A percentile compares a stretch with the other conserved stretches of the same genome.
These are phyloP conservation scores for Notholithocarpus densiflorus DNA, from an alignment of 306 rosid genomes.

Conservation along the genomic window DNA sequence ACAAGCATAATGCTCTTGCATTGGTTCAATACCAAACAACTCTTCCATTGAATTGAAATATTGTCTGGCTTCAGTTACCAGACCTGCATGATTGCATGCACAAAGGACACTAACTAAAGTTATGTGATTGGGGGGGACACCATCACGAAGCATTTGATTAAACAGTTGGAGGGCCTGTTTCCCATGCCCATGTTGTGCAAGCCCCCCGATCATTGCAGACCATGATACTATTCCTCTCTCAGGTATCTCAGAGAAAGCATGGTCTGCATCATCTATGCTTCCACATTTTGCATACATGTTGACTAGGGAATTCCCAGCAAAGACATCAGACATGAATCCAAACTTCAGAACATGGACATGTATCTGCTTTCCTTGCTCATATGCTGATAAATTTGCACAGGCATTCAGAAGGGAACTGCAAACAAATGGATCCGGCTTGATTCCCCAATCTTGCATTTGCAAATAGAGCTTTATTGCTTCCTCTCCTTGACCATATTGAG, in stretches of 20 bases:
- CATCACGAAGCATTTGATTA: slow-evolving; percentile 65
- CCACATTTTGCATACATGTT: slow-evolving; percentile 95
- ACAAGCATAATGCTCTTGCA: slow-evolving; percentile 88
- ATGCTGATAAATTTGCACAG: slow-evolving; percentile 77
- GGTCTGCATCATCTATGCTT: slow-evolving; percentile 67
- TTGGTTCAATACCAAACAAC: slow-evolving; percentile 62
- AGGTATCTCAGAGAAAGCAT: slow-evolving; percentile 71
- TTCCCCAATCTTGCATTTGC: slow-evolving; percentile 52
- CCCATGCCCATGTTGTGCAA: slow-evolving; percentile 89
- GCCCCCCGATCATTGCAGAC: slow-evolving; percentile 96
- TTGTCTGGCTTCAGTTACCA: slow-evolving; percentile 70
- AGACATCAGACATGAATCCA: slow-evolving; percentile 74
- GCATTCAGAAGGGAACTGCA: slow-evolving; percentile 90
- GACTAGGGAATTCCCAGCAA: slow-evolving; percentile 86
- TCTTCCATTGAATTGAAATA: slow-evolving; percentile 74
- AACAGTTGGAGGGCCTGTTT: slow-evolving; percentile 74
- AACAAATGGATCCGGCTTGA: slow-evolving; percentile 64
- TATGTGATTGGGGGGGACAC: slow-evolving; percentile 67
- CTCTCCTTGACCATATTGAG: slow-evolving; percentile 76
- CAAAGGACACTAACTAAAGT: slow-evolving; percentile 85
- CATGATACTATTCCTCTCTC: slow-evolving; percentile 79
- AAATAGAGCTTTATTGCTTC: slow-evolving; percentile 73
- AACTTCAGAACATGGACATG: slow-evolving; percentile 76
- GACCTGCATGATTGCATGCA: slow-evolving; percentile 90
- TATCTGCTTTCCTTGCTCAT: slow-evolving; percentile 85